Evolutionary conservation across 306 rosid species (phyloP), one percentile per base, ranked within the genome.

Genomic region (Vigna hirtella): DNA sequence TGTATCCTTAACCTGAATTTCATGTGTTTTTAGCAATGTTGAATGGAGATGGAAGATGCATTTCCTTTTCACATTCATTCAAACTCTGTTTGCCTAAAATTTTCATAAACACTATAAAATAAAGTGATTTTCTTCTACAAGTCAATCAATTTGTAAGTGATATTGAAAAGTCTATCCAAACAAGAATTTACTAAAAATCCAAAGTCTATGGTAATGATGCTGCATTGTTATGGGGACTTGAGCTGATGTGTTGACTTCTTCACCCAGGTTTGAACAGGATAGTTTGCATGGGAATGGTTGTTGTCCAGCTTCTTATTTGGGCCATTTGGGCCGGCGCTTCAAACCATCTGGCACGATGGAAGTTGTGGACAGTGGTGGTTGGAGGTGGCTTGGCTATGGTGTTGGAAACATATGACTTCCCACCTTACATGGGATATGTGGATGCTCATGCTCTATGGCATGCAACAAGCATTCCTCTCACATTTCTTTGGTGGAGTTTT

Each of bases 401-500:
- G 61, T 74, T 93, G 52, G 91, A 91, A 73, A 82, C 88, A 50
- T 88, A 84, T 20, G 99, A 95, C 69, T 91, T 95, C 85, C 98
- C 99, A 77, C 98, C 99, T 5, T 95, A 89, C 82, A 76, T 10
- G 74, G 99, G 99, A n/a, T 93, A 81, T 67, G 86, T 91, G 48
- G 99, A 95, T 79, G 91, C 96, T 57, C 97, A 87, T 59, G 96
- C 99, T 22, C 74, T 95, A 59, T 82, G 91, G 90, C 90, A 89
- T 55, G 96, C 98, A 50, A 83, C 88, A 59, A 86, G 83, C 57
- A 85, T 92, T 83, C 98, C 99, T 63, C 83, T 90, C 20, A 84
- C 99, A 18, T 95, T 83, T 85, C 82, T 95, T 18, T 93, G 92
- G 98, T 95, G 99, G 99, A 90, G 94, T 84, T 93, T 90, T 77